Conservation (phyloP, 2,329 filamentous ascomycete genomes). For the Hyphodiscus sp. region DNA sequence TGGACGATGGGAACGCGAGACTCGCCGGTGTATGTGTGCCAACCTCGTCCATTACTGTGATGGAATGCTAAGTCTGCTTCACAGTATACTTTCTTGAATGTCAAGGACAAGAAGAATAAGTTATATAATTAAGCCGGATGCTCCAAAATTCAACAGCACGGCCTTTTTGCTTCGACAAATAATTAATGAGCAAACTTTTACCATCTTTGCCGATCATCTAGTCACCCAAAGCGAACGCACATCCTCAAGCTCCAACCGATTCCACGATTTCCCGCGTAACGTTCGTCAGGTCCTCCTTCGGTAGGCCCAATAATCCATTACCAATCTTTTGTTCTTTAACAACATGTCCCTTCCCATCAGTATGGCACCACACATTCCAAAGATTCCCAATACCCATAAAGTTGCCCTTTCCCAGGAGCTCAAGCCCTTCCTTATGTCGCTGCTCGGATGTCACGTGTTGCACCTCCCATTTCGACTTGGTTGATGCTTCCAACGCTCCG, state of each 20-base stretch:
- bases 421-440: constrained; percentile 11
- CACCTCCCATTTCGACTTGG: constrained; percentile 27
- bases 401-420: constrained; percentile 10
- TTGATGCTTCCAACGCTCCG: constrained; percentile 25
- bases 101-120: constrained; percentile 3
- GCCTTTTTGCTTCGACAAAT: background rate
- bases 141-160: background rate
- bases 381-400: constrained; percentile 7
- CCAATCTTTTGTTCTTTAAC: constrained; percentile 4
- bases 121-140: background rate
- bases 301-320: constrained; percentile 13
- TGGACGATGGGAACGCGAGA: constrained; percentile 17
- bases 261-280: constrained; percentile 2
- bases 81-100: constrained; percentile 6
- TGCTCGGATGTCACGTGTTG: constrained; percentile 18
- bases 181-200: too few species aligned
- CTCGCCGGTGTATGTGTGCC: constrained; percentile 17
- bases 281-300: constrained; percentile 4
- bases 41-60: background rate
- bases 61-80: background rate
- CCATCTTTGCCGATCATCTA: too few species aligned
- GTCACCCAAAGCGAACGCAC: too few species aligned
- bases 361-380: constrained; percentile 5
- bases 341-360: constrained; percentile 12
- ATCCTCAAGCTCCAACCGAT: too few species aligned